Percentiles rank a stretch among this genome's conserved stretches.
Evolutionary conservation across 2,329 filamentous ascomycete species (phyloP).

Genomic region (Fusarium newnesense): DNA sequence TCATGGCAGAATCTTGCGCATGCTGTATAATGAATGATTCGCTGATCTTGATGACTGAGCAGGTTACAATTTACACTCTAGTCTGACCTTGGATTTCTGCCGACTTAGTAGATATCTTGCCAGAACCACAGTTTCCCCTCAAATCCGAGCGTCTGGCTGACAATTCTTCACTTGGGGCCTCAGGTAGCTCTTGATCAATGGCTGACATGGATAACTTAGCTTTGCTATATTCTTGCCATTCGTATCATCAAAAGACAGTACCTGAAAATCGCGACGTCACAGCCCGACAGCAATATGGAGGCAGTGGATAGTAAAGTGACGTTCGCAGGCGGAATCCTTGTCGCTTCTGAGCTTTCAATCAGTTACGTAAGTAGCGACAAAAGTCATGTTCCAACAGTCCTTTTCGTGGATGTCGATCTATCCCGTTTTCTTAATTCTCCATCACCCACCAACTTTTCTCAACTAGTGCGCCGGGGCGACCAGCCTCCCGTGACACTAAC

Average conservation of each 20-base stretch:
- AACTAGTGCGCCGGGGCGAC: constrained; percentile 32
- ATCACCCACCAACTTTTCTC: constrained; percentile 19
- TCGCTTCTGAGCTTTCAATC: not conserved
- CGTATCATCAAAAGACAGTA: not conserved
- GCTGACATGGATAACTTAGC: not conserved
- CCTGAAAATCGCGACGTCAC: constrained; percentile 7
- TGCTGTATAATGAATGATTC: not conserved
- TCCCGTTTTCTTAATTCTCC: constrained; percentile 31
- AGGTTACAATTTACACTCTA: not conserved
- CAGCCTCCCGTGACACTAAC: constrained; percentile 44
- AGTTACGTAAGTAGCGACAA: constrained; percentile 14
- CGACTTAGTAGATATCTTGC: not conserved
- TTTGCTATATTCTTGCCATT: constrained; percentile 3
- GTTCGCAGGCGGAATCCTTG: constrained; percentile 10
- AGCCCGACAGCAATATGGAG: not conserved
- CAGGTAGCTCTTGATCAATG: not conserved
- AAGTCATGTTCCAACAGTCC: constrained; percentile 19
- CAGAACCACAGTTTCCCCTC: not conserved
- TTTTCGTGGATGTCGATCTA: constrained; percentile 34
- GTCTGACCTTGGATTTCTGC: not conserved
- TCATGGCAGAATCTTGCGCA: not conserved
- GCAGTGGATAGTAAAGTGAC: constrained; percentile 2
- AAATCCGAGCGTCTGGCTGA: constrained; percentile 3
- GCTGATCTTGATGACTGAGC: not conserved
- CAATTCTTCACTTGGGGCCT: not conserved